Base-by-base conservation (phyloP, 345 rosid genomes). In the Erucastrum elatum region DNA sequence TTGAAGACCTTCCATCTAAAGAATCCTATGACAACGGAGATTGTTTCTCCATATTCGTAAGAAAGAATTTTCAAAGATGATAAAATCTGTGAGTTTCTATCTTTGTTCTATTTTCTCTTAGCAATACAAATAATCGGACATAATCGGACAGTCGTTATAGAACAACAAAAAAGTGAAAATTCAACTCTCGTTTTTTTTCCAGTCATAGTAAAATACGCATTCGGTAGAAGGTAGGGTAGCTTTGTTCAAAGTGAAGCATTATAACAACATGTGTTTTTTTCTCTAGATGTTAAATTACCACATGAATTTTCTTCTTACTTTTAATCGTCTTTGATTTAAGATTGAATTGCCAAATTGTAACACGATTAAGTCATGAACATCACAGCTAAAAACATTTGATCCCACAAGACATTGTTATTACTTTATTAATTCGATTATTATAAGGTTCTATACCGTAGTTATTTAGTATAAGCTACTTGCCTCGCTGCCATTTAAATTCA, bases 21-120 rank as follows among this genome's bases (percentile, higher is more conserved):
- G 64, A 72, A 72, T 78, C 73, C 77, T 72, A 72, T 66, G 82
- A 58, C 53, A 39, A 31, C 17, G 55, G 27, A 17, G 13, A 65
- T 65, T 51, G 29, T 11, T 34, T 39, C 30, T 25, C 15, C 41
- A 27, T 44, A 59, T 59, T 59, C 63, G 13, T 25, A 9, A 59
- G 62, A 25, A 59, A 59, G 4, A 2, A 56, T 21, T 13, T 13
- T 58, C 63, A 8, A 11, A 59, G n/a, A 11, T 58, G 63, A 56
- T 59, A 1, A 26, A 59, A 59, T 59, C 15, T 10, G 33, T 59
- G 7, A 10, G 13, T 59, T 59, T 59, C 3, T 8, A 25, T 21
- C 63, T 8, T 21, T 10, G 33, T 59, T 59, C 11, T 58, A 21
- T 21, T 59, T 26, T 59, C 15, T 59, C 15, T 2, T 59, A 26